Percentiles rank a stretch among this genome's conserved stretches.
Evolutionary conservation across 495 filamentous ascomycete genomes (phyloP).

Genomic region (Penicillium diatomitis): DNA sequence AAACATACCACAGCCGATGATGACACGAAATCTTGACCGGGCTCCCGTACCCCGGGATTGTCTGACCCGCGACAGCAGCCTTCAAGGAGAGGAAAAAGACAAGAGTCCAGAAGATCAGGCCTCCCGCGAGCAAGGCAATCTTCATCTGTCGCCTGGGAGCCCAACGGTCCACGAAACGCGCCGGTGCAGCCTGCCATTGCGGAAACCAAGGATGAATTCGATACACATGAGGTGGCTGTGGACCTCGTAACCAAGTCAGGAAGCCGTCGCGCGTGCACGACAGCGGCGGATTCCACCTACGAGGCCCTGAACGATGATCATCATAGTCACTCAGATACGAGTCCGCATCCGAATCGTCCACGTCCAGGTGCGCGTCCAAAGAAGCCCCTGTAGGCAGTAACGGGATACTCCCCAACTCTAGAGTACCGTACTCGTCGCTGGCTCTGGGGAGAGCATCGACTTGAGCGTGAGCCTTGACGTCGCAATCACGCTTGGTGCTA

Average conservation of each 20-base stretch:
- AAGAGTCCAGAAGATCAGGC: slow-evolving; percentile 53
- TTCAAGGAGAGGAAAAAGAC: slow-evolving; percentile 57
- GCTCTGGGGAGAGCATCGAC: neutral
- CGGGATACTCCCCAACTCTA: slow-evolving; percentile 17
- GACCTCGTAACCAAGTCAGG: slow-evolving; percentile 38
- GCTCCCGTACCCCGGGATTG: slow-evolving; percentile 52
- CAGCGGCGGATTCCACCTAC: slow-evolving; percentile 13
- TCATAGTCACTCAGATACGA: neutral
- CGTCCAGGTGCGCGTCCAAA: neutral
- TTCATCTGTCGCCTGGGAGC: slow-evolving; percentile 47
- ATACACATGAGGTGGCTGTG: slow-evolving; percentile 47
- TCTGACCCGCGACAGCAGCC: slow-evolving; percentile 43
- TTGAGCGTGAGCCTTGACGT: neutral
- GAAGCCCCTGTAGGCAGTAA: slow-evolving; percentile 6
- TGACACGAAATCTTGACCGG: slow-evolving; percentile 46
- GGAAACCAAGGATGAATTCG: slow-evolving; percentile 57
- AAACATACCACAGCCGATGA: slow-evolving; percentile 41
- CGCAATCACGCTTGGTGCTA: no score
- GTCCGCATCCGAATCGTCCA: slow-evolving; percentile 5
- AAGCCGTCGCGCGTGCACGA: slow-evolving; percentile 21
- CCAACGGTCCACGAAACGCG: slow-evolving; percentile 46
- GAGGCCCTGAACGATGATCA: neutral
- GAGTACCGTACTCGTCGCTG: slow-evolving; percentile 9
- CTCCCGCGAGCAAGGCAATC: slow-evolving; percentile 41
- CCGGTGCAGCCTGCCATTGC: slow-evolving; percentile 51